Base-by-base conservation (phyloP, 352 stramenopile genomes). In the Pelagophyceae sp. region DNA sequence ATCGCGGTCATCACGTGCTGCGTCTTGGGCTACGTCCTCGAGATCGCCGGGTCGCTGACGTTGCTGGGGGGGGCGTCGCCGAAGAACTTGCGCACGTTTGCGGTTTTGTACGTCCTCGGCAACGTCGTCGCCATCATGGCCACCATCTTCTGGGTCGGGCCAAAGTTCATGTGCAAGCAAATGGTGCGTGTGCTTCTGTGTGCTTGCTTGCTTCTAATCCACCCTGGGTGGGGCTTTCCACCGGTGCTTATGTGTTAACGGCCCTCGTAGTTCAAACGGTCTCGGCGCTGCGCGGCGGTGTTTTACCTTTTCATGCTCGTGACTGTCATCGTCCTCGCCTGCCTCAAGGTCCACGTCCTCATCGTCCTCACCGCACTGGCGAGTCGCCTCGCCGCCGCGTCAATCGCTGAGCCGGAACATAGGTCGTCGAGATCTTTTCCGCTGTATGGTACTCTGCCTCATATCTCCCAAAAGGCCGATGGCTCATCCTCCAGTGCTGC, bases 121-220 rank as follows among this genome's bases (percentile, higher is more conserved):
- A 71, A 71, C 33, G 3, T 37, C 29, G 38, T 71, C 31, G 61
- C 61, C 3, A 37, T 71, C 61, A 37, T 71, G n/a, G 61, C 61
- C n/a, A 71, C 61, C n/a, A 23, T 3, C 61, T 71, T 71, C 31
- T 71, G 61, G 61, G 61, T 71, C 15, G 61, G 61, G 15, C 61
- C 61, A 3, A 71, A 71, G 61, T 40, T 29, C 61, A 71, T 71
- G 61, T 71, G 61, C 61, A 71, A 37, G 61, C 37, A 71, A 31
- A 71, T 71, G 61, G n/a, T n/a, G n/a, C n/a, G n/a, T n/a, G n/a
- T n/a, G n/a, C n/a, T n/a, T n/a, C n/a, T n/a, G n/a, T n/a, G n/a
- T n/a, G n/a, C n/a, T n/a, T n/a, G n/a, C n/a, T n/a, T n/a, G n/a
- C n/a, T n/a, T n/a, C n/a, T n/a, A n/a, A n/a, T n/a, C n/a, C n/a